phyloP scores from a whole-genome alignment of 352 stramenopile genomes.

The Pythium sp. region DNA sequence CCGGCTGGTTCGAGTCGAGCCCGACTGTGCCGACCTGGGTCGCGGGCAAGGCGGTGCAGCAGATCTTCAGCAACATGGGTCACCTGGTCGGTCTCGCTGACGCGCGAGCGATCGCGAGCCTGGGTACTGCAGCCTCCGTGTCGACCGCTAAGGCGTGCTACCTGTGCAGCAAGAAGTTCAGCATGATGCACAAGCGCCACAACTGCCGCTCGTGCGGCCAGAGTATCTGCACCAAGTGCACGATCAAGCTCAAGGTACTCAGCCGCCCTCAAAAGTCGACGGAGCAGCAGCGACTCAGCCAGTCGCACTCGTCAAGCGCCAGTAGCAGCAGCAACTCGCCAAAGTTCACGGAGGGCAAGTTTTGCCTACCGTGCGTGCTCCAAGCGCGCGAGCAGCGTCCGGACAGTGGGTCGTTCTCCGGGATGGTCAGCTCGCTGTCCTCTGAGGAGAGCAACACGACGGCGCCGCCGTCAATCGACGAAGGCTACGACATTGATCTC shows the following conservation, averaged over 20 bases:
- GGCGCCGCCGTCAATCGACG: neutral
- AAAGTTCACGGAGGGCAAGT: constrained; percentile 6
- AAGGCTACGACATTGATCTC: constrained; percentile 4
- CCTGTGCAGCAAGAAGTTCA: constrained; percentile 30
- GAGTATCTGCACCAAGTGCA: constrained; percentile 21
- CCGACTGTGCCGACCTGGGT: neutral
- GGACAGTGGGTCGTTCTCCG: constrained; percentile 7
- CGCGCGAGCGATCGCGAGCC: constrained; percentile 11
- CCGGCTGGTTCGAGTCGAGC: constrained; percentile 8
- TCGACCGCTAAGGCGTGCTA: constrained; percentile 16
- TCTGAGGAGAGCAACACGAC: constrained; percentile 7
- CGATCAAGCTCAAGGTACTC: constrained; percentile 20
- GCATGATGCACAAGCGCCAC: constrained; percentile 21
- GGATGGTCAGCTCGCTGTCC: neutral
- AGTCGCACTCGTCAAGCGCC: neutral
- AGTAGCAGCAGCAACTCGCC: neutral
- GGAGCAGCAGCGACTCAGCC: neutral
- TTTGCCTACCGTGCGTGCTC: constrained; percentile 9
- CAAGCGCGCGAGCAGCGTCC: constrained; percentile 7
- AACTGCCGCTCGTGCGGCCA: constrained; percentile 17
- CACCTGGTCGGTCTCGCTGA: constrained; percentile 11
- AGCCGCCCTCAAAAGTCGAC: neutral
- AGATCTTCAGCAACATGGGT: constrained; percentile 3
- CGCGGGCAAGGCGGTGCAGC: constrained; percentile 3
- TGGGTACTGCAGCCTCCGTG: neutral